phyloP scores from a whole-genome alignment of 805 yeast species.

The Candida ulmi region DNA sequence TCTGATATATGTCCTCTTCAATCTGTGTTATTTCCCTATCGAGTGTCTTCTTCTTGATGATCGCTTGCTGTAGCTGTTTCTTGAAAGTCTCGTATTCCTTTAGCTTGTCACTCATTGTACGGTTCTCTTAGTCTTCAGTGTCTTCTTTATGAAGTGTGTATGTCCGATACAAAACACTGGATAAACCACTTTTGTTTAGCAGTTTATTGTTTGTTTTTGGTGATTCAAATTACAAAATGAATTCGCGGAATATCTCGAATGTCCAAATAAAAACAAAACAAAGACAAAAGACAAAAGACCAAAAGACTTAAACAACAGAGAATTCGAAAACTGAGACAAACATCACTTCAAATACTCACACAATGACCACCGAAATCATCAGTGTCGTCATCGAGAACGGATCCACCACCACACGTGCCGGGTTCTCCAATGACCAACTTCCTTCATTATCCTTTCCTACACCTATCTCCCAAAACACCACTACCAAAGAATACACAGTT shows the following conservation, averaged over 20 bases:
- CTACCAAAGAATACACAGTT: constrained; percentile 21
- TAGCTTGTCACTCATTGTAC: constrained; percentile 10
- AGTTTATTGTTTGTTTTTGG: too few relatives aligned
- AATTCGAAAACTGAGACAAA: too few relatives aligned
- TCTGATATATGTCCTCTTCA: constrained; percentile 75
- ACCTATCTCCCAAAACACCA: constrained; percentile 37
- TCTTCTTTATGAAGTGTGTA: too few relatives aligned
- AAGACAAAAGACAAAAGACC: too few relatives aligned
- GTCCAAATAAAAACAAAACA: too few relatives aligned
- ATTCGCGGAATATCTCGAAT: too few relatives aligned
- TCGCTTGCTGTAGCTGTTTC: constrained; percentile 57
- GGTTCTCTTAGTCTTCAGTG: too few relatives aligned
- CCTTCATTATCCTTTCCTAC: constrained; percentile 58
- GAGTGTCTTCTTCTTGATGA: constrained; percentile 55
- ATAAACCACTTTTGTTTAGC: too few relatives aligned
- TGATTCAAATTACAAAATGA: too few relatives aligned
- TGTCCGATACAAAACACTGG: too few relatives aligned
- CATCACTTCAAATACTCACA: too few relatives aligned
- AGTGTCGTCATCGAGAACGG: constrained; percentile 71
- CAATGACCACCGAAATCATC: constrained; percentile 30
- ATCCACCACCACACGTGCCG: constrained; percentile 59
- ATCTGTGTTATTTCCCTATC: constrained; percentile 56
- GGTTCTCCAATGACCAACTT: constrained; percentile 57
- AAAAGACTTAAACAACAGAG: too few relatives aligned
- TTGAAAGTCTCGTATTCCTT: constrained; percentile 61